These are phyloP conservation scores for Boletellus emodensis DNA, from an alignment of 768 basidiomycete genomes.

Conservation along the genomic window DNA sequence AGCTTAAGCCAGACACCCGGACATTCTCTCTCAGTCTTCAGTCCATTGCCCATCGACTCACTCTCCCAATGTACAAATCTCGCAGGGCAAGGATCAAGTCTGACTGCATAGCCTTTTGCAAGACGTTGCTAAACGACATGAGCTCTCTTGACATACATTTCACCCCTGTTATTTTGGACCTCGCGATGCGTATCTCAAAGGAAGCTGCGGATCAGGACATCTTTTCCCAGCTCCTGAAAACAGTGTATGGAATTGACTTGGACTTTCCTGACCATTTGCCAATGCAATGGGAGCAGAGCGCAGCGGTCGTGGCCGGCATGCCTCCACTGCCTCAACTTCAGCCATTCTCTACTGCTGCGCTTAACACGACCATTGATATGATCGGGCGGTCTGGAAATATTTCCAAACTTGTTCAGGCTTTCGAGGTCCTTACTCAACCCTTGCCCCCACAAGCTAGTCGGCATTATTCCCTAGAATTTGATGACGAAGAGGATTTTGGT, in stretches of 20 bases:
- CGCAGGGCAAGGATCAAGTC: constrained; percentile 34
- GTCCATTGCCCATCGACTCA: constrained; percentile 64
- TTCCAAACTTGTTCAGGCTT: constrained; percentile 67
- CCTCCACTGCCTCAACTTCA: constrained; percentile 28
- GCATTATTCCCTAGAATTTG: constrained; percentile 51
- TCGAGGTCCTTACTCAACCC: constrained; percentile 75
- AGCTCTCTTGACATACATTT: constrained; percentile 41
- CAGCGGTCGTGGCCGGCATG: constrained; percentile 9
- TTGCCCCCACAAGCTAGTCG: constrained; percentile 48
- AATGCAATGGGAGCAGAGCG: constrained; percentile 13
- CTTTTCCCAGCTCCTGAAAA: constrained; percentile 58
- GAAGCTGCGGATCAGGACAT: constrained; percentile 50
- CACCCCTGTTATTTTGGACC: constrained; percentile 60
- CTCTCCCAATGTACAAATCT: constrained; percentile 48
- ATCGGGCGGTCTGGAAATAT: constrained; percentile 58
- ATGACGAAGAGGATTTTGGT: constrained; percentile 60
- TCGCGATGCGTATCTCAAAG: constrained; percentile 65
- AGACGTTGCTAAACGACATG: constrained; percentile 59
- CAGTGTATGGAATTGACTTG: constrained; percentile 75
- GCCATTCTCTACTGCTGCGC: constrained; percentile 57
- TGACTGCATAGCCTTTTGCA: constrained; percentile 46
- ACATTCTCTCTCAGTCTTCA: constrained; percentile 66
- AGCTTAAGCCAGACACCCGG: constrained; percentile 45
- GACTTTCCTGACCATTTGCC: constrained; percentile 67
- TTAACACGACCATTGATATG: constrained; percentile 72